Conservation (phyloP, 352 stramenopile genomes). For the Globisporangium irregulare region DNA sequence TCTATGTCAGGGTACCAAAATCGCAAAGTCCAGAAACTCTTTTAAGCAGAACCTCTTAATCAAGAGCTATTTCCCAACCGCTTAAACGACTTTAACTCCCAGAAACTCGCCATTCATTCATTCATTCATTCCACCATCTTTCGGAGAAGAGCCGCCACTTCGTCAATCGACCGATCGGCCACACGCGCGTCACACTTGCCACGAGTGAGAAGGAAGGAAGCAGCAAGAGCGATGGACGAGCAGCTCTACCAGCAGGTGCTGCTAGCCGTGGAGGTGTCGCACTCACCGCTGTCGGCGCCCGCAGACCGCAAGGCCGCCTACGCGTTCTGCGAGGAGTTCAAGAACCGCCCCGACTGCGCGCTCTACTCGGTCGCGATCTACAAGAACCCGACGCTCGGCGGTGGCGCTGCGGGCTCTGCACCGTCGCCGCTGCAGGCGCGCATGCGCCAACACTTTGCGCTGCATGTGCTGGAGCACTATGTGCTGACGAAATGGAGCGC, state of each 20-base stretch:
- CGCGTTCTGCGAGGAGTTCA: slow-evolving; percentile 75
- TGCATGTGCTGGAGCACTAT: slow-evolving; percentile 75
- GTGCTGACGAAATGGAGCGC: slow-evolving; percentile 56
- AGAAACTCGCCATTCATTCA: no score
- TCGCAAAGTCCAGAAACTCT: no score
- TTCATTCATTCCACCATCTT: no score
- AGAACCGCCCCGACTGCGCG: slow-evolving; percentile 62
- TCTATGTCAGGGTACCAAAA: no score
- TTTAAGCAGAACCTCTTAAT: no score
- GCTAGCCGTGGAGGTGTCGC: slow-evolving; percentile 66
- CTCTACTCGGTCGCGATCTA: slow-evolving; percentile 74
- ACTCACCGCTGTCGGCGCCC: slow-evolving; percentile 49
- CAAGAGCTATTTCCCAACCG: no score
- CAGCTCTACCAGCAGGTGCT: slow-evolving; percentile 74
- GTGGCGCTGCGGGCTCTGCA: neutral
- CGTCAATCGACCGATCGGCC: no score
- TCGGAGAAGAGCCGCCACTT: no score
- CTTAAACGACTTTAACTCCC: no score
- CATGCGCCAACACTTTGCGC: slow-evolving; percentile 71
- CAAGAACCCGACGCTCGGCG: slow-evolving; percentile 37
- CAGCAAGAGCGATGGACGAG: slow-evolving; percentile 41
- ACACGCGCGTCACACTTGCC: no score
- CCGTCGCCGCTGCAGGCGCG: slow-evolving; percentile 32
- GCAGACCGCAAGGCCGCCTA: slow-evolving; percentile 57
- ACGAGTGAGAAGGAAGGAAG: no score